Conservation (phyloP, 2,329 filamentous ascomycete species). For the Hypoxylon sp. region DNA sequence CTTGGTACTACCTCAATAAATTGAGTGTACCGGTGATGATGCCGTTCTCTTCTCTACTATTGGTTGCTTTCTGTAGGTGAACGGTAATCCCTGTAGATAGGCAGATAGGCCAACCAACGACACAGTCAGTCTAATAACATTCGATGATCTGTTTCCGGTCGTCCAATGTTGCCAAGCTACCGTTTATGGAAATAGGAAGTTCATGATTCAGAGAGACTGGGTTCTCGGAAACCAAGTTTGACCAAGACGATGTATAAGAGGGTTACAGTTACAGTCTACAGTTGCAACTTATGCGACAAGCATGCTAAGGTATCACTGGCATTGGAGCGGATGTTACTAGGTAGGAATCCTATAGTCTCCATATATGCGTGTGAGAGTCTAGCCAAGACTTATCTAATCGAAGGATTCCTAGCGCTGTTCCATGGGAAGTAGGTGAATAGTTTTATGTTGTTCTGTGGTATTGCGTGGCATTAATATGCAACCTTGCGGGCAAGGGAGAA, state of each 20-base stretch:
- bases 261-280: constrained; percentile 9
- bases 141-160: constrained; percentile 10
- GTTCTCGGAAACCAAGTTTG: constrained; percentile 4
- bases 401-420: background rate
- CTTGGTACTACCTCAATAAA: constrained; percentile 6
- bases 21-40: constrained; percentile 13
- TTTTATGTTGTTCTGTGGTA: constrained; percentile 4
- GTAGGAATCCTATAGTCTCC: constrained; percentile 7
- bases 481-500: constrained; percentile 4
- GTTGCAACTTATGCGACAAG: constrained; percentile 7
- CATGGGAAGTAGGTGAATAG: background rate
- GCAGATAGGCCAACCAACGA: background rate
- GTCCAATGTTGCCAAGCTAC: background rate
- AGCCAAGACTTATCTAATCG: background rate
- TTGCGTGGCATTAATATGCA: background rate
- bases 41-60: background rate
- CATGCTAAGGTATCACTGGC: constrained; percentile 12
- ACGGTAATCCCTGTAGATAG: background rate
- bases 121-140: background rate
- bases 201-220: background rate
- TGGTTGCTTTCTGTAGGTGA: constrained; percentile 1
- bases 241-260: background rate
- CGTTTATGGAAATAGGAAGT: background rate
- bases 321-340: constrained; percentile 7
- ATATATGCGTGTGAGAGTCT: constrained; percentile 4